Percentiles rank a stretch among this genome's conserved stretches.
Conservation (phyloP, 2,329 filamentous ascomycete genomes). For the Xylaria sp. region DNA sequence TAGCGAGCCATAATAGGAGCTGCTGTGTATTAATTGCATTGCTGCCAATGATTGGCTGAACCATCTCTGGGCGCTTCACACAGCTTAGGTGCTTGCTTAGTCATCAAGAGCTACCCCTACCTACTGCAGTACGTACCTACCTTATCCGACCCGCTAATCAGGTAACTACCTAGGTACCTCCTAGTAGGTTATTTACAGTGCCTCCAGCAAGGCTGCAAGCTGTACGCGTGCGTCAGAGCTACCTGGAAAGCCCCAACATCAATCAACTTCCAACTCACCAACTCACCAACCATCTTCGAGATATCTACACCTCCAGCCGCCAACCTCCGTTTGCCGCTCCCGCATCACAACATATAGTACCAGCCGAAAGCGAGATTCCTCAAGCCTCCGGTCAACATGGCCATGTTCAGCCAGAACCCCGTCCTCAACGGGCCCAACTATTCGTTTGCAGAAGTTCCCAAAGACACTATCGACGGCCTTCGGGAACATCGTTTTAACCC, state of each 20-base stretch:
- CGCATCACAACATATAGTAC: conserved; percentile 13
- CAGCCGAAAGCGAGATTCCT: conserved; percentile 20
- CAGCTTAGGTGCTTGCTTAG: conserved; percentile 29
- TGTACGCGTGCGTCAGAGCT: conserved; percentile 47
- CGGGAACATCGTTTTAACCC: conserved; percentile 90
- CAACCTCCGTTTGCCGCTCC: background rate
- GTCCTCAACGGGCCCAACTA: conserved; percentile 76
- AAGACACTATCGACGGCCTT: conserved; percentile 63
- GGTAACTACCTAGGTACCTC: background rate
- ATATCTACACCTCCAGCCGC: conserved; percentile 7
- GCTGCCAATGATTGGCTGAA: conserved; percentile 8
- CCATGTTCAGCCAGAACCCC: conserved; percentile 78
- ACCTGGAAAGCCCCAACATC: conserved; percentile 34
- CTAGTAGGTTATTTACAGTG: conserved; percentile 6
- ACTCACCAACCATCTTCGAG: conserved; percentile 33
- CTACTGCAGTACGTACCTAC: background rate
- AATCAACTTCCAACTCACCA: conserved; percentile 33
- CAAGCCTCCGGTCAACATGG: conserved; percentile 58
- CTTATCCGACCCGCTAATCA: conserved; percentile 18
- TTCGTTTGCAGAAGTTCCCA: conserved; percentile 72
- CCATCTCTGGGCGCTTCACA: conserved; percentile 3
- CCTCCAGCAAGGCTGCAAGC: conserved; percentile 62
- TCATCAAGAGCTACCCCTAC: conserved; percentile 46
- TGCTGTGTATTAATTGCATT: conserved; percentile 7
- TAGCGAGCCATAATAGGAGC: background rate